phyloP scores from a whole-genome alignment of 2,329 filamentous ascomycete species.

The Colletotrichum gigasporum region DNA sequence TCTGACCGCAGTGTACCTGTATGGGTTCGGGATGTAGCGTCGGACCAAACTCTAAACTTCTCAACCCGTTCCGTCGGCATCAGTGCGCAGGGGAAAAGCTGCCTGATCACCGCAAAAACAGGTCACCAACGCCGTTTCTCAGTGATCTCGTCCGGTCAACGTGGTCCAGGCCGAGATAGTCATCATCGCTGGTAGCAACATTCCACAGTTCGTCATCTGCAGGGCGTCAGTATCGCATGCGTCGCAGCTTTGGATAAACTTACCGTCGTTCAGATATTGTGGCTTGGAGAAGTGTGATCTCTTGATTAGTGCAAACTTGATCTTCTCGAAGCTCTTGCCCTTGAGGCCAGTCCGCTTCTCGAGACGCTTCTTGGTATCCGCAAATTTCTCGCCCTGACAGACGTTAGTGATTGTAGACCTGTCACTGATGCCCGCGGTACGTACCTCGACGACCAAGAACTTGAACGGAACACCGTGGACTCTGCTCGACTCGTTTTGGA shows the following conservation, averaged over 20 bases:
- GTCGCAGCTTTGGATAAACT: conserved; percentile 42
- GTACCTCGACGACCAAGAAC: conserved; percentile 83
- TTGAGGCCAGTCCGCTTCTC: conserved; percentile 94
- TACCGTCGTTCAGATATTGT: conserved; percentile 88
- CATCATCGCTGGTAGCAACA: conserved; percentile 62
- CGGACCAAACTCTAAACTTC: conserved; percentile 6
- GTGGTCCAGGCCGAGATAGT: conserved; percentile 73
- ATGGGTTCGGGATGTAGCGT: conserved; percentile 2
- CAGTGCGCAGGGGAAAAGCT: not conserved
- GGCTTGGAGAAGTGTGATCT: conserved; percentile 79
- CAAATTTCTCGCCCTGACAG: conserved; percentile 80
- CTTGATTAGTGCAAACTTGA: conserved; percentile 89
- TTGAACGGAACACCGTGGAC: conserved; percentile 91
- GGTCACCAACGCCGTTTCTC: conserved; percentile 69
- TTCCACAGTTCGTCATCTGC: conserved; percentile 69
- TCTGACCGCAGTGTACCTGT: not conserved
- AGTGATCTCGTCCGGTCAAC: conserved; percentile 67
- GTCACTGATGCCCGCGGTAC: conserved; percentile 39
- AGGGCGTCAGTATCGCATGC: not conserved
- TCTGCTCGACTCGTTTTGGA: conserved; percentile 87
- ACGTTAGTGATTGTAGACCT: not conserved
- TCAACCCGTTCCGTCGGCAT: not conserved
- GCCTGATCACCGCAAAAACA: conserved; percentile 62
- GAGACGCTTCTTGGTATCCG: conserved; percentile 92
- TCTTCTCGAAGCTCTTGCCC: conserved; percentile 98